Conservation (phyloP, 345 rosid species). For the Aquilaria sinensis region DNA sequence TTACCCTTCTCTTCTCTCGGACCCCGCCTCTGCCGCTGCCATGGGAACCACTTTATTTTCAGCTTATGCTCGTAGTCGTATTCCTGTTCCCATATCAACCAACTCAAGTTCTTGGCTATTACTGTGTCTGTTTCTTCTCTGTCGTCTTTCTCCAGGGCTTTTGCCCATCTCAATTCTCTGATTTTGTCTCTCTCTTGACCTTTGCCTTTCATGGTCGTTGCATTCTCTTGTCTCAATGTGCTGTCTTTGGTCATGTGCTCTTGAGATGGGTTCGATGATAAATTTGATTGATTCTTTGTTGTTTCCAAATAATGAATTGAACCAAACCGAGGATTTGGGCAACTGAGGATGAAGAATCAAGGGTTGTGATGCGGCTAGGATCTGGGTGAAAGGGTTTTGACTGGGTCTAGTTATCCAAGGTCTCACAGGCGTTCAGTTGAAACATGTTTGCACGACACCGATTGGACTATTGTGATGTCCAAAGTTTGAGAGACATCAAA, state of each 20-base stretch:
- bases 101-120: constrained; percentile 45
- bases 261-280: constrained; percentile 13
- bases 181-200: constrained; percentile 45
- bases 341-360: no score
- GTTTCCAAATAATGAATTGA: constrained; percentile 19
- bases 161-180: constrained; percentile 48
- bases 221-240: constrained; percentile 52
- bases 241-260: constrained; percentile 33
- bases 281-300: constrained; percentile 10
- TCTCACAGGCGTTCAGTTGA: no score
- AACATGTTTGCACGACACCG: no score
- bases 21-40: constrained; percentile 8
- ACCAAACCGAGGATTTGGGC: constrained; percentile 33
- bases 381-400: no score
- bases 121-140: constrained; percentile 49
- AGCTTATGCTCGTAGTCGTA: constrained; percentile 36
- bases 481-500: no score
- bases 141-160: constrained; percentile 38
- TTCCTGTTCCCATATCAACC: constrained; percentile 37
- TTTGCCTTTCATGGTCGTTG: constrained; percentile 39
- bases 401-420: no score
- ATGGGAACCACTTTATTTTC: constrained; percentile 13
- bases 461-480: no score
- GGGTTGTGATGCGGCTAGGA: no score
- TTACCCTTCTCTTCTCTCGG: constrained; percentile 43